Base-by-base conservation (phyloP, 805 yeast genomes). In the Cyberlindnera samutprakarnensis region DNA sequence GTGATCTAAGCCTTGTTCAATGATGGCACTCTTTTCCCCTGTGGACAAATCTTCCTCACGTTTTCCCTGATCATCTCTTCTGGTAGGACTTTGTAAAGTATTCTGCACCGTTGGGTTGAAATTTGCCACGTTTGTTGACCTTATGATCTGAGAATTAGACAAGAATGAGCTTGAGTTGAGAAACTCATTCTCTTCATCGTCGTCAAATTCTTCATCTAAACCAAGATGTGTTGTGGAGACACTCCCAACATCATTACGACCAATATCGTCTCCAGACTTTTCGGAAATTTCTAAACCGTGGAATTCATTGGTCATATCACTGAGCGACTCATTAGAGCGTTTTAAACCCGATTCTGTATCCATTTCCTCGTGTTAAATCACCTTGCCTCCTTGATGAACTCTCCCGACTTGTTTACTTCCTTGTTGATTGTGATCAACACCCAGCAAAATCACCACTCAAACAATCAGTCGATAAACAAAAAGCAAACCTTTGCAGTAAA, bases 101-200 rank as follows among this genome's bases (percentile, higher is more conserved):
- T 24, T 21, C 2, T 34, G 37, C 6, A 22, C 27, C 3, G 35
- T 17, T 6, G 44, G 31, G 15, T 37, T 39, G 30, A 42, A 33
- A 15, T 33, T 39, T 7, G 39, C 28, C 9, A 51, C 38, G 22
- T 51, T 51, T 4, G 46, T 32, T 0, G 45, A 27, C 14, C 49
- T 23, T 12, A 51, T 43, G 15, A 51, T 49, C 34, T 49, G 45
- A 3, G 56, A 49, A 17, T 43, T 38, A 3, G 54, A 42, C 5
- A 51, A 30, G 31, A 51, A 49, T 1, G 56, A 40, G 30, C 49
- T 46, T 11, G 56, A 51, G 32, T 51, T 38, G 12, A 49, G 27
- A 20, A 46, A 47, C 28, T 47, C 53, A 20, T 50, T 47, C 6
- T 39, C 33, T 3, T 17, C 28, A 9, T 39, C 44, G 23, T 39